Evolutionary conservation across 805 yeast species (phyloP).

Genomic region (Pichia californica): DNA sequence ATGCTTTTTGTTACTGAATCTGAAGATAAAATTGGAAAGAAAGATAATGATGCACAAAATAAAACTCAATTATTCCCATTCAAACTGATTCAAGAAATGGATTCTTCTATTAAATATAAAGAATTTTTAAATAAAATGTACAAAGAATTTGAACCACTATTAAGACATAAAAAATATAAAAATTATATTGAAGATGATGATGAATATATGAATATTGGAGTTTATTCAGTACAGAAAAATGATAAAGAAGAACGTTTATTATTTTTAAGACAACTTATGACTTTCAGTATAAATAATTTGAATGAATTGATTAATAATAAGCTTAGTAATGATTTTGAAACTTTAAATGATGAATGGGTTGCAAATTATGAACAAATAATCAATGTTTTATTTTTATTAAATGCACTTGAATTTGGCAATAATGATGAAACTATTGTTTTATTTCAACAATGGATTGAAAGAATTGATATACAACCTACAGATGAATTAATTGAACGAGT

Average conservation of each 20-base stretch:
- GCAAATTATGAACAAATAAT: slow-evolving; percentile 35
- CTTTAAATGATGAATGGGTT: slow-evolving; percentile 16
- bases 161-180: slow-evolving; percentile 37
- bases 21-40: neutral
- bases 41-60: slow-evolving; percentile 15
- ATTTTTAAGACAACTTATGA: slow-evolving; percentile 25
- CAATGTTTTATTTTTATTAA: slow-evolving; percentile 51
- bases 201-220: slow-evolving; percentile 27
- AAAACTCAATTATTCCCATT: slow-evolving; percentile 40
- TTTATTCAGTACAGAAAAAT: slow-evolving; percentile 29
- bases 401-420: slow-evolving; percentile 43
- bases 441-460: slow-evolving; percentile 58
- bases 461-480: slow-evolving; percentile 62
- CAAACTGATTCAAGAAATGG: slow-evolving; percentile 29
- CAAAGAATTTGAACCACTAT: slow-evolving; percentile 45
- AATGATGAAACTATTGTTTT: slow-evolving; percentile 37
- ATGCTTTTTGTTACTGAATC: slow-evolving; percentile 31
- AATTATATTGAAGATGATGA: slow-evolving; percentile 20
- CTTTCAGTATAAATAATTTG: slow-evolving; percentile 25
- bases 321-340: slow-evolving; percentile 16
- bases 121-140: slow-evolving; percentile 45
- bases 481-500: slow-evolving; percentile 42
- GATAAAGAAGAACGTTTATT: slow-evolving; percentile 31
- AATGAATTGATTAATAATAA: slow-evolving; percentile 26
- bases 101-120: slow-evolving; percentile 35